phyloP scores from a whole-genome alignment of 2,329 filamentous ascomycete genomes.

The Cercospora janseana region DNA sequence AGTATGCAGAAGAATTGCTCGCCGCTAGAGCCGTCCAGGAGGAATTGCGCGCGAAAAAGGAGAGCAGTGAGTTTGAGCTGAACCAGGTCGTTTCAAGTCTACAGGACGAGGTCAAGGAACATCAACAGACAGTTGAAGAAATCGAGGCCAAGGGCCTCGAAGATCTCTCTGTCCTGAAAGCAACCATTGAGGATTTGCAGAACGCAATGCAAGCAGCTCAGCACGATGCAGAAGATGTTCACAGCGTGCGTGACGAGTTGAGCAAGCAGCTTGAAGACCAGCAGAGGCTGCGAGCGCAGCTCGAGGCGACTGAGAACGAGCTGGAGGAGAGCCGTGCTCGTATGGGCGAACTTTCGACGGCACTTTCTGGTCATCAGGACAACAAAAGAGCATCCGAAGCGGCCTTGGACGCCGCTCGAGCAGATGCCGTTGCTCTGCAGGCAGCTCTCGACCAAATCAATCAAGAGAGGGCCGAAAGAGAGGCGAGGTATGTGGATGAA shows the following conservation, averaged over 20 bases:
- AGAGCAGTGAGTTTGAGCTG: constrained; percentile 27
- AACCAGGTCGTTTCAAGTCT: constrained; percentile 24
- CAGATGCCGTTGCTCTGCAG: constrained; percentile 18
- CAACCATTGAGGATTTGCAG: constrained; percentile 25
- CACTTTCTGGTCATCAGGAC: constrained; percentile 6
- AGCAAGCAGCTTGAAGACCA: neutral
- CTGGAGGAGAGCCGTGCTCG: constrained; percentile 17
- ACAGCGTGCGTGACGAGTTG: constrained; percentile 12
- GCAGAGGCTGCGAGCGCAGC: neutral
- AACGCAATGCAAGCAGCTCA: constrained; percentile 26
- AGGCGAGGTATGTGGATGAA: constrained; percentile 17
- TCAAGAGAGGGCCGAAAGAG: constrained; percentile 23
- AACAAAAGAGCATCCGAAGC: constrained; percentile 12
- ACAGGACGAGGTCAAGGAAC: constrained; percentile 23
- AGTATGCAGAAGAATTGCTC: constrained; percentile 20
- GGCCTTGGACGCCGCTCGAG: constrained; percentile 1
- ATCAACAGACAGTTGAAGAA: constrained; percentile 24
- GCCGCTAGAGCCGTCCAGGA: constrained; percentile 17
- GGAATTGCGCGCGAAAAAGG: constrained; percentile 20
- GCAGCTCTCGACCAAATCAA: constrained; percentile 26
- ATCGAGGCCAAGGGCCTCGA: constrained; percentile 15
- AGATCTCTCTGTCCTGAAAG: constrained; percentile 15
- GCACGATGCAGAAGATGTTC: constrained; percentile 21
- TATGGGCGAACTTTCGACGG: constrained; percentile 26
- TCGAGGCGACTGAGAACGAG: neutral